Evolutionary conservation across 768 basidiomycete genomes (phyloP).

Genomic region (Candolleomyces aberdarensis): DNA sequence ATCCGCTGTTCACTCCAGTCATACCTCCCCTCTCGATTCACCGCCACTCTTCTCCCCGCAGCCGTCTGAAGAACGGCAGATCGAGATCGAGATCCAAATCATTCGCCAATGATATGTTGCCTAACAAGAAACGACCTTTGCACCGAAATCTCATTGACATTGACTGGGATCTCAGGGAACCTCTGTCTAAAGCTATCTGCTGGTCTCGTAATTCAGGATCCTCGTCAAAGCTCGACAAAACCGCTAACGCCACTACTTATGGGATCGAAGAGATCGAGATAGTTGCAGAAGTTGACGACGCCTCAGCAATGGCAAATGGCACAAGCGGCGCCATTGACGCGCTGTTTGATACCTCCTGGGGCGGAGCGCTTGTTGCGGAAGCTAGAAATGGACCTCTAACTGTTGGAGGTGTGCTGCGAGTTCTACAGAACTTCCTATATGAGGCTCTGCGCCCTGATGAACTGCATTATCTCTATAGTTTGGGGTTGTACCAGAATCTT

Average conservation of each 20-base stretch:
- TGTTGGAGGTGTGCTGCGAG: not conserved
- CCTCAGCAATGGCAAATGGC: too few species aligned
- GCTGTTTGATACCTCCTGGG: too few species aligned
- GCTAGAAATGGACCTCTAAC: not conserved
- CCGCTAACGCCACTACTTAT: not conserved
- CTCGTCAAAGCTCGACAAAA: not conserved
- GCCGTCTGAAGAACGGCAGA: not conserved
- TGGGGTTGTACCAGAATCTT: not conserved
- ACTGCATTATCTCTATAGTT: not conserved
- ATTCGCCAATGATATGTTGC: not conserved
- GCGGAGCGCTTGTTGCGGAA: not conserved
- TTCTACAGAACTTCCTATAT: not conserved
- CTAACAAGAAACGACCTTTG: not conserved
- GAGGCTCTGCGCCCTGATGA: not conserved
- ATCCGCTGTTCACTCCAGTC: too few species aligned
- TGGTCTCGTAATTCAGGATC: not conserved
- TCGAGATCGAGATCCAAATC: not conserved
- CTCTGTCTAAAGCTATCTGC: not conserved
- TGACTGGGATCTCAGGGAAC: not conserved
- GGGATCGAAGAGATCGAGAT: not conserved
- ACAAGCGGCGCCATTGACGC: not conserved
- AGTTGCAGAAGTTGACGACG: not conserved
- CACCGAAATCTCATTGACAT: not conserved
- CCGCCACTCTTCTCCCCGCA: too few species aligned
- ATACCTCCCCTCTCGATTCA: too few species aligned